Evolutionary conservation across 106 monocot species (phyloP), one percentile per base, ranked within the genome.

Genomic region (Cymbidium sinense): DNA sequence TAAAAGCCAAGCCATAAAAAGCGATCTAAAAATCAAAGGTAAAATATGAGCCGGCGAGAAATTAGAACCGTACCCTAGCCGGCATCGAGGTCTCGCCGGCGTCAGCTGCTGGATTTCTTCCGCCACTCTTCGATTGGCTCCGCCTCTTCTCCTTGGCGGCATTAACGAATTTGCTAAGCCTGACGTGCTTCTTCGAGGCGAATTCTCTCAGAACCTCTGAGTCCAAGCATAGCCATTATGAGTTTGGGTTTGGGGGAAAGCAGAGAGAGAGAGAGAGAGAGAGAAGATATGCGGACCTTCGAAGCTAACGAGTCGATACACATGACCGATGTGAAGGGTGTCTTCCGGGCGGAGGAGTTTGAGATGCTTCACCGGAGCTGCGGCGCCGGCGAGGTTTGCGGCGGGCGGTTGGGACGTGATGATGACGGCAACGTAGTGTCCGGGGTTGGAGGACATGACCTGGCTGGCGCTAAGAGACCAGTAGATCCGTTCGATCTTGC

Each of bases 371-470:
- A 86, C 86, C 23, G 65, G 21, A 7, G 54, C 39, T 7, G 41
- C 23, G 13, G 30, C 47, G 28, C 30, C 37, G n/a, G 34, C 25
- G 13, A 25, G 34, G 5, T 19, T 37, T 3, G 10, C 27, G 18
- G 20, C 20, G 15, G 27, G 5, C 15, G 67, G 21, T 7, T 29
- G 70, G 6, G 9, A 61, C 18, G 5, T 78, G 2, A 54, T 74
- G 30, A 86, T 82, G 35, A 85, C 70, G 17, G 87, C 90, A 25
- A 91, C 88, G 55, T 88, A 91, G 78, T 88, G 82, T 13, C 91
- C 91, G 19, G 91, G 88, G 62, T 91, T 82, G 17, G 83, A 64
- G 10, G 80, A 83, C 91, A 91, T 91, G 77, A 91, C 88, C 18
- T 83, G 75, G 62, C 81, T 61, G 30, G 90, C 90, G 44, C 34